Evolutionary conservation across 2,329 filamentous ascomycete genomes (phyloP).

Genomic region (Aspergillus glaucus): DNA sequence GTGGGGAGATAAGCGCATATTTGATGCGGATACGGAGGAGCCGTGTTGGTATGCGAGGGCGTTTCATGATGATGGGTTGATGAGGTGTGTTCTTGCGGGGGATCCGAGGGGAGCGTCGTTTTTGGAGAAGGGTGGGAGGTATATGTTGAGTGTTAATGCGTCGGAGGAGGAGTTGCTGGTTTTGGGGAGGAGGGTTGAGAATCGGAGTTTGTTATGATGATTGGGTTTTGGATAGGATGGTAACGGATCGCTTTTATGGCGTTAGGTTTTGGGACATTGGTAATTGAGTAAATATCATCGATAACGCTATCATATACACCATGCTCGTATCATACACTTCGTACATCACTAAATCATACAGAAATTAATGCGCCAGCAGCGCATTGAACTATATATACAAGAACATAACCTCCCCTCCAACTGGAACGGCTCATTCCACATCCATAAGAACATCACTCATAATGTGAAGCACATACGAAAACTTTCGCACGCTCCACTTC

Average conservation of each 20-base stretch:
- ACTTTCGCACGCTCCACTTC: slow-evolving; percentile 46
- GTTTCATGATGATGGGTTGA: slow-evolving; percentile 4
- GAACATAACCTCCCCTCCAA: too few relatives aligned
- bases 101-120: slow-evolving; percentile 6
- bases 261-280: too few relatives aligned
- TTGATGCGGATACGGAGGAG: slow-evolving; percentile 5
- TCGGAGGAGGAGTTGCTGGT: slow-evolving; percentile 12
- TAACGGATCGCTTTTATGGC: too few relatives aligned
- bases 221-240: not conserved
- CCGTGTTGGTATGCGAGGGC: slow-evolving; percentile 11
- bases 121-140: slow-evolving; percentile 1
- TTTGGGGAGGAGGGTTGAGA: slow-evolving; percentile 7
- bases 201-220: slow-evolving; percentile 4
- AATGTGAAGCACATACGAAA: slow-evolving; percentile 48
- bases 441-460: slow-evolving; percentile 47
- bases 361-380: too few relatives aligned
- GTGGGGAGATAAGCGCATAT: slow-evolving; percentile 5
- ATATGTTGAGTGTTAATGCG: slow-evolving; percentile 10
- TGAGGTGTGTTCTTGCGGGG: slow-evolving; percentile 13
- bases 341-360: too few relatives aligned
- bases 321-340: too few relatives aligned
- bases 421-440: slow-evolving; percentile 19
- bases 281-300: too few relatives aligned
- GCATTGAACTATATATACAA: too few relatives aligned
- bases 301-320: too few relatives aligned